Conservation (phyloP, 2,329 filamentous ascomycete genomes). For the Claviceps maximensis region DNA sequence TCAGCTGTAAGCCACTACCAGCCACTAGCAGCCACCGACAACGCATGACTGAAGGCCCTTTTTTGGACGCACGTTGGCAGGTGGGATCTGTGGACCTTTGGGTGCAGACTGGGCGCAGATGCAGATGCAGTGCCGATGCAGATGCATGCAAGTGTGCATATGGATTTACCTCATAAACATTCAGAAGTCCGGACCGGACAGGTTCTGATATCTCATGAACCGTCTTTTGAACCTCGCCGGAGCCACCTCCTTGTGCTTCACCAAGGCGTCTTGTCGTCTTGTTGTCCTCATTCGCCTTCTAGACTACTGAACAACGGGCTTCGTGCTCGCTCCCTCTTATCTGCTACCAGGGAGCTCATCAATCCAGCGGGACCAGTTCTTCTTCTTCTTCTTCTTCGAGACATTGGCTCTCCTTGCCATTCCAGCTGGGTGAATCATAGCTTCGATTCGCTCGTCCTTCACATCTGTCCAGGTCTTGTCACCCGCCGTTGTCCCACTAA, state of each 20-base stretch:
- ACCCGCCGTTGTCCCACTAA: background rate
- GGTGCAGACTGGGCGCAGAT: background rate
- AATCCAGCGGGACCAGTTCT: background rate
- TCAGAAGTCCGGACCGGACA: background rate
- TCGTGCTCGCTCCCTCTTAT: background rate
- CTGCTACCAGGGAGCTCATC: background rate
- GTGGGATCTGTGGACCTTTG: background rate
- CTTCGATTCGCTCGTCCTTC: background rate
- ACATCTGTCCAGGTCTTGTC: background rate
- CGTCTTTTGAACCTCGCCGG: background rate
- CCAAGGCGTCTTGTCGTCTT: no score
- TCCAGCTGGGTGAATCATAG: background rate
- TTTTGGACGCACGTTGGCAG: no score
- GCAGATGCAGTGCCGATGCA: background rate
- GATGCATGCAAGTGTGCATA: background rate
- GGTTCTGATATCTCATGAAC: background rate
- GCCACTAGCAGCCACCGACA: background rate
- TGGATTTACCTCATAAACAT: background rate
- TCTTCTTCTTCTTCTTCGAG: background rate
- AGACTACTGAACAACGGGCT: background rate
- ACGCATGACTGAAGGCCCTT: background rate
- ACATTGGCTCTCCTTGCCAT: constrained; percentile 1
- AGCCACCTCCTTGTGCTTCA: background rate
- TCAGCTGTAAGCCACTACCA: background rate
- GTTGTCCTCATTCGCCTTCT: background rate